Evolutionary conservation across 495 filamentous ascomycete genomes (phyloP).

Genomic region (Neurospora sp.): DNA sequence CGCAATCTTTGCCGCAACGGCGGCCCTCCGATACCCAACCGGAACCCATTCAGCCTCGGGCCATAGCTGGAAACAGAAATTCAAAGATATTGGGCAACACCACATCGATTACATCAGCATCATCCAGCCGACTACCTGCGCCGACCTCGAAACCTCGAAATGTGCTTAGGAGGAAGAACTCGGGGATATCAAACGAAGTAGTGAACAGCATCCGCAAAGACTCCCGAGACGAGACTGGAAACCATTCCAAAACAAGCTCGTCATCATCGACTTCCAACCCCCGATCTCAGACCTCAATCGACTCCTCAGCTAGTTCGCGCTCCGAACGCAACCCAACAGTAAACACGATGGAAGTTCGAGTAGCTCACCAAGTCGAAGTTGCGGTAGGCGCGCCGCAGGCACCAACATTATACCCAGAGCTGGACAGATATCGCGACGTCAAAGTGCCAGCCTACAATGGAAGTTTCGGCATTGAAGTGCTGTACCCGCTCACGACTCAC

Average conservation of each 20-base stretch:
- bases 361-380: constrained; percentile 25
- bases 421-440: constrained; percentile 43
- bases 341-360: constrained; percentile 28
- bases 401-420: constrained; percentile 38
- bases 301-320: constrained; percentile 14
- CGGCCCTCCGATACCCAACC: constrained; percentile 14
- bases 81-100: constrained; percentile 6
- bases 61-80: constrained; percentile 10
- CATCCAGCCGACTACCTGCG: constrained; percentile 11
- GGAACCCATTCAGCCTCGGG: constrained; percentile 21
- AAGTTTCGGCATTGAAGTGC: constrained; percentile 26
- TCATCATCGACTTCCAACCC: constrained; percentile 28
- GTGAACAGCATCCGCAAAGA: constrained; percentile 16
- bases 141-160: constrained; percentile 23
- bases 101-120: constrained; percentile 1
- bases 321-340: constrained; percentile 29
- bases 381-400: constrained; percentile 22
- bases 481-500: constrained; percentile 41
- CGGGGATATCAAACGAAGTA: constrained; percentile 31
- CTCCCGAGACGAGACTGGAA: constrained; percentile 22
- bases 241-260: constrained; percentile 13
- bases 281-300: constrained; percentile 20
- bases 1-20: constrained; percentile 21
- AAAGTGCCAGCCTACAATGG: constrained; percentile 13
- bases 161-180: constrained; percentile 37